A percentile compares a stretch with the other conserved stretches of the same genome.
Conservation (phyloP, 805 yeast species). For the Helenozyma rhizophorensis region DNA sequence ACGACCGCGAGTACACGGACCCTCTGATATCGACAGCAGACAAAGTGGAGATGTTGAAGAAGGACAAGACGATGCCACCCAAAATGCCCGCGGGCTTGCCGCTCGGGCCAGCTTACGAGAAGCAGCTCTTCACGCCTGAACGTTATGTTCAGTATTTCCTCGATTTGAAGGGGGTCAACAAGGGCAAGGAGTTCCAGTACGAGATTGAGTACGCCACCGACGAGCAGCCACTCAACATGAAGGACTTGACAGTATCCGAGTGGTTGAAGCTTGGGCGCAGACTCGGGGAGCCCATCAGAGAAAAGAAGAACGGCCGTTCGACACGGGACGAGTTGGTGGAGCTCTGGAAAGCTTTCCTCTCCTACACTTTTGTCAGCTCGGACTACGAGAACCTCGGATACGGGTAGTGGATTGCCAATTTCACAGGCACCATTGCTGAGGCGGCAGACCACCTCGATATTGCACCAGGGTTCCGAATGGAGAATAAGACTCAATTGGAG, state of each 20-base stretch:
- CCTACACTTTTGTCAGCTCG: constrained; percentile 59
- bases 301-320: constrained; percentile 2
- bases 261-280: constrained; percentile 57
- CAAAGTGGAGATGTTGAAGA: constrained; percentile 20
- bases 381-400: constrained; percentile 55
- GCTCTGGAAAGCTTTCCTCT: constrained; percentile 54
- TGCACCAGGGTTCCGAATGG: no score
- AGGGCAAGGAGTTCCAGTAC: constrained; percentile 47
- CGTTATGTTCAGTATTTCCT: constrained; percentile 70
- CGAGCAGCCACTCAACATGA: constrained; percentile 51
- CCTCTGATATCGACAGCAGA: constrained; percentile 4
- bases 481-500: no score
- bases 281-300: constrained; percentile 40
- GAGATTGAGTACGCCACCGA: constrained; percentile 69
- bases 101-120: constrained; percentile 72
- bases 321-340: constrained; percentile 23
- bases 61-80: constrained; percentile 61
- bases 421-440: no score
- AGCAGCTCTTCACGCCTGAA: constrained; percentile 70
- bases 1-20: constrained; percentile 7
- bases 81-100: constrained; percentile 49
- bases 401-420: no score
- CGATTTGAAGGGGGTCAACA: constrained; percentile 51
- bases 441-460: no score
- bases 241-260: constrained; percentile 53